A percentile compares a stretch with the other conserved stretches of the same genome.
Evolutionary conservation across 2,329 filamentous ascomycete genomes (phyloP).

Genomic region (Xylariomycetidae sp.): DNA sequence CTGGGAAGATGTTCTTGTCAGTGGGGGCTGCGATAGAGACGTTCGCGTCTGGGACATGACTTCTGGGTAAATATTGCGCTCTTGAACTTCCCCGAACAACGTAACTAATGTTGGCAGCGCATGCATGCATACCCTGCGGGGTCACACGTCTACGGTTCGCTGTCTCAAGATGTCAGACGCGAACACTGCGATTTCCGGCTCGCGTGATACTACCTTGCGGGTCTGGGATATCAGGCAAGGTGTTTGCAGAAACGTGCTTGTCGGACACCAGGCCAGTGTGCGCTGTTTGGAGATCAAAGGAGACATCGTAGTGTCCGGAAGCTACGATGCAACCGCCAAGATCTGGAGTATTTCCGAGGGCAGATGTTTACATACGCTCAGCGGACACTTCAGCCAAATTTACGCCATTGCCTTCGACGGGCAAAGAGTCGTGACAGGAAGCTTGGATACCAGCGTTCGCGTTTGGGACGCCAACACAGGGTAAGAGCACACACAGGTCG

Average conservation of each 20-base stretch:
- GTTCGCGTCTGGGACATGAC: conserved; percentile 95
- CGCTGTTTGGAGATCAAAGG: conserved; percentile 93
- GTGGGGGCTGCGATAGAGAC: conserved; percentile 92
- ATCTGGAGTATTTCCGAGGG: conserved; percentile 98
- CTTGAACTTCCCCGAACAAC: not conserved
- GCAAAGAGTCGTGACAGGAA: conserved; percentile 86
- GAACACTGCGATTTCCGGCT: conserved; percentile 92
- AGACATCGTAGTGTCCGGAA: conserved; percentile 94
- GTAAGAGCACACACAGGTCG: conserved; percentile 40
- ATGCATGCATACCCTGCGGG: conserved; percentile 76
- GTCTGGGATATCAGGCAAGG: conserved; percentile 93
- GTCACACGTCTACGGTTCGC: conserved; percentile 92
- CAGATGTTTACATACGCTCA: conserved; percentile 80
- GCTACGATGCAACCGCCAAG: conserved; percentile 93
- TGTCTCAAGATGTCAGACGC: conserved; percentile 97
- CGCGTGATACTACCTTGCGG: conserved; percentile 85
- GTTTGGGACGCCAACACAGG: conserved; percentile 93
- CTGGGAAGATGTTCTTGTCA: conserved; percentile 91
- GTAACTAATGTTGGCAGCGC: conserved; percentile 39
- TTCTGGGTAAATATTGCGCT: conserved; percentile 60
- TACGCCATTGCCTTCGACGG: conserved; percentile 98
- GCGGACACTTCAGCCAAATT: conserved; percentile 96
- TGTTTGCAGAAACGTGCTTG: conserved; percentile 82
- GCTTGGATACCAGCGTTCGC: conserved; percentile 90
- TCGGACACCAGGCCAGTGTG: conserved; percentile 93